phyloP scores from a whole-genome alignment of 2,329 filamentous ascomycete species.

The Metarhizium humberi region DNA sequence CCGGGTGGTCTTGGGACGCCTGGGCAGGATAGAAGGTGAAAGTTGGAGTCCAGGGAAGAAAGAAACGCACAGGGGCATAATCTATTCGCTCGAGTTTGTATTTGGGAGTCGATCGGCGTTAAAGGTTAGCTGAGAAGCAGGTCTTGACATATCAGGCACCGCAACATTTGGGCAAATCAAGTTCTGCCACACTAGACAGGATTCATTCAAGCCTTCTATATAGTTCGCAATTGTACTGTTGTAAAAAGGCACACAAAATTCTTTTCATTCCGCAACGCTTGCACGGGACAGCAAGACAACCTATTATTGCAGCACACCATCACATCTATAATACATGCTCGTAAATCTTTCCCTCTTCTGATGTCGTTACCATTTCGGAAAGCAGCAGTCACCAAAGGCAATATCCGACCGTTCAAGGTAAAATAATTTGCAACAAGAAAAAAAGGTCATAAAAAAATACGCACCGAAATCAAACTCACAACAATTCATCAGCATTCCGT shows the following conservation, averaged over 20 bases:
- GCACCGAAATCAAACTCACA: neutral
- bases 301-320: neutral
- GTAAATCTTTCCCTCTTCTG: neutral
- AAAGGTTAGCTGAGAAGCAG: slow-evolving; percentile 4
- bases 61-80: neutral
- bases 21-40: slow-evolving; percentile 30
- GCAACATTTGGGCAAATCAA: neutral
- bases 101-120: slow-evolving; percentile 25
- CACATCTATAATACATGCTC: slow-evolving; percentile 10
- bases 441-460: neutral
- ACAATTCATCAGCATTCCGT: neutral
- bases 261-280: neutral
- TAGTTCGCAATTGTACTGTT: neutral
- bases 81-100: slow-evolving; percentile 13
- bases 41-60: neutral
- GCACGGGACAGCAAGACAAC: neutral
- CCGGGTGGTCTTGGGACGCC: slow-evolving; percentile 20
- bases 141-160: neutral
- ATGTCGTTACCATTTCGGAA: neutral
- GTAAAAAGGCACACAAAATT: neutral
- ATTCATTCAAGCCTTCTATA: too few species aligned
- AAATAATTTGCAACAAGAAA: neutral
- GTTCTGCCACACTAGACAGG: neutral
- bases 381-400: neutral
- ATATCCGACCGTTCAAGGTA: neutral